Evolutionary conservation across 345 rosid genomes (phyloP).

Genomic region (Erucastrum elatum): DNA sequence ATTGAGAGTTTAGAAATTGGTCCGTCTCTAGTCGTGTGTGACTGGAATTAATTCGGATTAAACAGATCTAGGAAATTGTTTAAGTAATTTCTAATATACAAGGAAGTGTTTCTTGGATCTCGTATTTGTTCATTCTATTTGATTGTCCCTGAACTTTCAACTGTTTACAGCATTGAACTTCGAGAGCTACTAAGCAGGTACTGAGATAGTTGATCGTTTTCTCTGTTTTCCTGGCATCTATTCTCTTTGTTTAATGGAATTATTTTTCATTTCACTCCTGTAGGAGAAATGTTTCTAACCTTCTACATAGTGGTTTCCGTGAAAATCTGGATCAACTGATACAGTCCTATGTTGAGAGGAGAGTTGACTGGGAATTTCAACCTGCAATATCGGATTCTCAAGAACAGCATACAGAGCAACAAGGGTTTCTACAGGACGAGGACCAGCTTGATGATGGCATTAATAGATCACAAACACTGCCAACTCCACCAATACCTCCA

Average conservation of each 20-base stretch:
- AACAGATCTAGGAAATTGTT: too few species aligned
- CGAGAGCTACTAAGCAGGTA: conserved; percentile 15
- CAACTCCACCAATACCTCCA: not conserved
- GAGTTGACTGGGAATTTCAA: conserved; percentile 12
- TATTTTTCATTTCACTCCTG: not conserved
- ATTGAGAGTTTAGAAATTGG: too few species aligned
- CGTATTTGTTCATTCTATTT: too few species aligned
- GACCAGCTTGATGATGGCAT: conserved; percentile 11
- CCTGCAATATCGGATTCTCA: not conserved
- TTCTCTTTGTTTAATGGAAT: not conserved
- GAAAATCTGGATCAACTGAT: conserved; percentile 10
- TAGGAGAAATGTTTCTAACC: conserved; percentile 12
- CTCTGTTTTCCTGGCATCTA: not conserved
- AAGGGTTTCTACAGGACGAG: conserved; percentile 1
- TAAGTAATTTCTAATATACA: too few species aligned
- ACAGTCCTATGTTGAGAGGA: conserved; percentile 13
- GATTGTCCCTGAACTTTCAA: not conserved
- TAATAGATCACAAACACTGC: not conserved
- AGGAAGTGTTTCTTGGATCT: too few species aligned
- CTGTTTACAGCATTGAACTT: conserved; percentile 6
- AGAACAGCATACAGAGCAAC: conserved; percentile 4
- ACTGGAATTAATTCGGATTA: too few species aligned
- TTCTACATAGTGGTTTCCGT: conserved; percentile 6
- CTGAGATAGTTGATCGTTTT: not conserved
- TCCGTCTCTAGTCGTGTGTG: too few species aligned